Percentiles rank a stretch among this genome's conserved stretches.
These are phyloP conservation scores for Rhododendron mucronatum DNA, from an alignment of 148 eudicot species.

Conservation along the genomic window DNA sequence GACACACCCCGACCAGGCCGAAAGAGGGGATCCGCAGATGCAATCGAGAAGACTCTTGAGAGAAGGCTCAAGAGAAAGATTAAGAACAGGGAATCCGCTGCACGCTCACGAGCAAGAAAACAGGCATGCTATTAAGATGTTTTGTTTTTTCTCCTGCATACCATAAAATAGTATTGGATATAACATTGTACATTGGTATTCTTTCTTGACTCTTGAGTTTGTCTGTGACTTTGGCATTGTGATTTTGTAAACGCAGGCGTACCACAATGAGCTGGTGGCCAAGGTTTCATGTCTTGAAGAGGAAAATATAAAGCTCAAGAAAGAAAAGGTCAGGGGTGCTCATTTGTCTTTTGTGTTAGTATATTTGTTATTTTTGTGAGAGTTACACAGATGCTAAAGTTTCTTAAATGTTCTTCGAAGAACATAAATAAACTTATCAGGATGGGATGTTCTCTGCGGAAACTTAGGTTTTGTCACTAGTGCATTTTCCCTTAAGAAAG, in stretches of 20 bases:
- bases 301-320: slow-evolving; percentile 64
- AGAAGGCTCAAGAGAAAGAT: slow-evolving; percentile 71
- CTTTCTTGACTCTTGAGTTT: neutral
- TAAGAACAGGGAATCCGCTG: slow-evolving; percentile 88
- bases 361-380: no score
- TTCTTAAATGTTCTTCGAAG: neutral
- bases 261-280: slow-evolving; percentile 70
- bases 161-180: neutral
- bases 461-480: neutral
- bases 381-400: no score
- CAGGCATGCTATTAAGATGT: slow-evolving; percentile 33
- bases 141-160: neutral
- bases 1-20: slow-evolving; percentile 35
- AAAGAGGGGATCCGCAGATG: slow-evolving; percentile 33
- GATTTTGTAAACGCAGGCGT: slow-evolving; percentile 43
- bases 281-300: slow-evolving; percentile 73
- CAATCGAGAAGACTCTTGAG: slow-evolving; percentile 42
- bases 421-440: neutral
- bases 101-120: slow-evolving; percentile 85
- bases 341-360: neutral
- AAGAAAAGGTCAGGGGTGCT: slow-evolving; percentile 54
- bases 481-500: neutral
- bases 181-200: neutral
- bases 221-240: neutral
- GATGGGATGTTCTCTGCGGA: neutral